A percentile compares a stretch with the other conserved stretches of the same genome.
These are phyloP conservation scores for Aspergillus unguis DNA, from an alignment of 2,329 filamentous ascomycete species.

Conservation along the genomic window DNA sequence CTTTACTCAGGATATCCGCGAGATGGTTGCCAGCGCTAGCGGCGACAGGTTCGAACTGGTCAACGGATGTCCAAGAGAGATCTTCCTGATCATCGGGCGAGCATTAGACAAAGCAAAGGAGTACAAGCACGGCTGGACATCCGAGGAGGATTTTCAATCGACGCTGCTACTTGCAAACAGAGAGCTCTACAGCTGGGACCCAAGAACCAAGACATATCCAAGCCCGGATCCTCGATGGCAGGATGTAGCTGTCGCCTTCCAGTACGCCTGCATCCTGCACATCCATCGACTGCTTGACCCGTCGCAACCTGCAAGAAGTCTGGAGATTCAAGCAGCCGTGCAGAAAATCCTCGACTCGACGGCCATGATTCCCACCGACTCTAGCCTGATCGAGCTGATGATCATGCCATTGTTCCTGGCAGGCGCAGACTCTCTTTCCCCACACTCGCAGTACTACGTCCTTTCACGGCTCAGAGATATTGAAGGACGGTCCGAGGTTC, in stretches of 20 bases:
- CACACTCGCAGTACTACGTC: conserved; percentile 31
- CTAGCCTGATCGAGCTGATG: conserved; percentile 25
- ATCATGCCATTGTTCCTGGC: conserved; percentile 32
- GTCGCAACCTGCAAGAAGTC: conserved; percentile 15
- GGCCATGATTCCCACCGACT: conserved; percentile 21
- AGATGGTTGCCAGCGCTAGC: conserved; percentile 23
- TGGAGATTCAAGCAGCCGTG: conserved; percentile 28
- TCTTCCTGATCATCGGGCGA: conserved; percentile 29
- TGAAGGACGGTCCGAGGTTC: conserved; percentile 25
- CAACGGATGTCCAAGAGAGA: conserved; percentile 29
- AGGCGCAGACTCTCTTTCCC: conserved; percentile 26
- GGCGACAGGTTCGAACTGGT: conserved; percentile 28
- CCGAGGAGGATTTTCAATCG: conserved; percentile 19
- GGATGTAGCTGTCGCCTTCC: conserved; percentile 25
- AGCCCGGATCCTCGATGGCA: conserved; percentile 24
- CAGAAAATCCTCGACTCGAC: conserved; percentile 25
- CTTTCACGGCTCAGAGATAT: conserved; percentile 25
- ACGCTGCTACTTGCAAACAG: conserved; percentile 17
- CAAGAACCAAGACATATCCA: conserved; percentile 20
- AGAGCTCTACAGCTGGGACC: conserved; percentile 25
- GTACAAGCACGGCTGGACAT: conserved; percentile 20
- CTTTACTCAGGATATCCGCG: conserved; percentile 27
- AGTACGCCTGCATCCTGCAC: conserved; percentile 28
- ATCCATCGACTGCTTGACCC: conserved; percentile 27
- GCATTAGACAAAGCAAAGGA: conserved; percentile 28